A percentile compares a stretch with the other conserved stretches of the same genome.
phyloP scores from a whole-genome alignment of 2,329 filamentous ascomycete genomes.

The Rachicladosporium sp. region DNA sequence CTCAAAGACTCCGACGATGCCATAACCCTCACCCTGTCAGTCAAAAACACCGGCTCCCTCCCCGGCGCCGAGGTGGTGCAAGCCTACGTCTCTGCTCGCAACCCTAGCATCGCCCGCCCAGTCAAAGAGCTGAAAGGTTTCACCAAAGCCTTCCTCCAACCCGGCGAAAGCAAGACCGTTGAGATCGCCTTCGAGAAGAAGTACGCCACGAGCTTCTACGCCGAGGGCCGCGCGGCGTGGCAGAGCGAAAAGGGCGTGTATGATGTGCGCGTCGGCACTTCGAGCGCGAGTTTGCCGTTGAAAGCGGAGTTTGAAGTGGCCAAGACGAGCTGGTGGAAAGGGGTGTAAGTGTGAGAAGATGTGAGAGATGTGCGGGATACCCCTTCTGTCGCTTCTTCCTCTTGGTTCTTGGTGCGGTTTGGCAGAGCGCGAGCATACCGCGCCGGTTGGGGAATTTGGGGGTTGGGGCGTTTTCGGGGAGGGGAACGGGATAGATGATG shows the following conservation, averaged over 20 bases:
- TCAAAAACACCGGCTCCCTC: slow-evolving; percentile 45
- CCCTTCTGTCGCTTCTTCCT: neutral
- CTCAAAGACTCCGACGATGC: slow-evolving; percentile 37
- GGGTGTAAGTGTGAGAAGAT: slow-evolving; percentile 32
- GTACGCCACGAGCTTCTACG: slow-evolving; percentile 57
- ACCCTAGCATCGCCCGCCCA: slow-evolving; percentile 50
- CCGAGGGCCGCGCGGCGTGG: slow-evolving; percentile 56
- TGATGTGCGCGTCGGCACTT: slow-evolving; percentile 48
- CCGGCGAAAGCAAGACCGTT: slow-evolving; percentile 45
- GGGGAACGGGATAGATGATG: neutral
- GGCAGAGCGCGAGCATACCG: neutral
- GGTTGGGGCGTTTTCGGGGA: too few species aligned
- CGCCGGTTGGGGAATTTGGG: too few species aligned
- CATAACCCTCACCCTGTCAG: slow-evolving; percentile 36
- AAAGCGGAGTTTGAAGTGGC: slow-evolving; percentile 43
- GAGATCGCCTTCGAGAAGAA: slow-evolving; percentile 48
- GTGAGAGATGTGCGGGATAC: neutral
- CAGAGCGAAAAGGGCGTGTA: slow-evolving; percentile 54
- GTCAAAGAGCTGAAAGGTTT: slow-evolving; percentile 62
- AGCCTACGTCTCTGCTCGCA: slow-evolving; percentile 53
- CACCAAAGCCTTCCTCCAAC: slow-evolving; percentile 48
- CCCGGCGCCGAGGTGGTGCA: slow-evolving; percentile 55
- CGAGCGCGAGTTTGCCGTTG: slow-evolving; percentile 41
- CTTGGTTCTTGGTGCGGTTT: too few species aligned
- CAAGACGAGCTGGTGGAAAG: slow-evolving; percentile 56